phyloP scores from a whole-genome alignment of 192 early-diverging fungal genomes.

The Gigaspora rosea region DNA sequence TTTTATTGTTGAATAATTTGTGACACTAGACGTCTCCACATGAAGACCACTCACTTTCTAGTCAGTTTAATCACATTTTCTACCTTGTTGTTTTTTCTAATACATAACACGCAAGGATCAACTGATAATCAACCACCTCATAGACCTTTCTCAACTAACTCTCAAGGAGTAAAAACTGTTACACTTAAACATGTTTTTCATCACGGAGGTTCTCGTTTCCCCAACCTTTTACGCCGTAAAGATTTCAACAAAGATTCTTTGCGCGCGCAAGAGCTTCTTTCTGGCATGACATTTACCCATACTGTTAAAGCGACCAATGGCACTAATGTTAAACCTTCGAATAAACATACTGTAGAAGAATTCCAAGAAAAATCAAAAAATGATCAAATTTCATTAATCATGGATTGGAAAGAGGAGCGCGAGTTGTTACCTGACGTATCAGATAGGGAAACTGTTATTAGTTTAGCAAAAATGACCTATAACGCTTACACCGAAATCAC shows the following conservation, averaged over 20 bases:
- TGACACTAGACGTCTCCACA: no score
- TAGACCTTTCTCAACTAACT: no score
- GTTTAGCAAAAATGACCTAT: constrained; percentile 77
- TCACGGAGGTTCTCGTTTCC: constrained; percentile 37
- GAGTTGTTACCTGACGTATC: constrained; percentile 66
- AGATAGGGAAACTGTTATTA: constrained; percentile 70
- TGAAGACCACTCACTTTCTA: no score
- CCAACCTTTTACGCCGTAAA: constrained; percentile 37
- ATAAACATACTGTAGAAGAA: constrained; percentile 36
- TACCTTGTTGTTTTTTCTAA: no score
- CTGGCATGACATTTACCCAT: constrained; percentile 33
- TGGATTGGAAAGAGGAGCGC: constrained; percentile 33
- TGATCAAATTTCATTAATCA: constrained; percentile 31
- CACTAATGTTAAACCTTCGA: constrained; percentile 27
- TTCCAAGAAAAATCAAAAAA: constrained; percentile 30
- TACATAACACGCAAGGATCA: no score
- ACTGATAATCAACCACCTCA: no score
- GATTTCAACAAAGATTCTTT: constrained; percentile 30
- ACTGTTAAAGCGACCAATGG: constrained; percentile 31
- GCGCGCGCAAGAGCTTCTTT: constrained; percentile 16
- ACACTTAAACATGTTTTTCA: constrained; percentile 45
- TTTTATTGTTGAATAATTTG: no score
- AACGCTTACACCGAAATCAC: constrained; percentile 78
- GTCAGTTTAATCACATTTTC: no score
- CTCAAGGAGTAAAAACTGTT: background rate